phyloP scores from a whole-genome alignment of 257 asterid species.

The Solanum pimpinellifolium region DNA sequence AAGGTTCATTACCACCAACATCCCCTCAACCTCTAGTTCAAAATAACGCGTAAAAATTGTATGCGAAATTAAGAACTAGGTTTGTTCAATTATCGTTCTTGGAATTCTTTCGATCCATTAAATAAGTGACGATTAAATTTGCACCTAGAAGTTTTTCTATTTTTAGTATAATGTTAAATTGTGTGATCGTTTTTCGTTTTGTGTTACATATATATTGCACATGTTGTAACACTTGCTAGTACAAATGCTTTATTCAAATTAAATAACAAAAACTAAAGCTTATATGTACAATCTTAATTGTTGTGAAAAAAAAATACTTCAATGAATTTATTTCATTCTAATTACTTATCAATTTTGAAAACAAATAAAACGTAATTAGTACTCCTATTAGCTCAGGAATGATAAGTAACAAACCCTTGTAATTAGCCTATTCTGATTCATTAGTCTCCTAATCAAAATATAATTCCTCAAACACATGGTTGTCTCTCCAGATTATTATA shows the following conservation, averaged over 20 bases:
- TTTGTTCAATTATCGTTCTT: not conserved
- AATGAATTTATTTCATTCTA: not conserved
- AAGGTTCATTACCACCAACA: not conserved
- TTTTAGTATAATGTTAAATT: not conserved
- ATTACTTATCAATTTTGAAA: not conserved
- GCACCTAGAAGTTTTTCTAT: not conserved
- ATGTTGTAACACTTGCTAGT: not conserved
- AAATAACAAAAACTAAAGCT: not conserved
- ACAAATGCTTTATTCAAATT: not conserved
- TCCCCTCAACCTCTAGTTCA: not conserved
- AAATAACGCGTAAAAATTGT: not conserved
- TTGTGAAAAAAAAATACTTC: not conserved
- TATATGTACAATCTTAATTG: not conserved
- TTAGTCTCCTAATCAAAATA: not conserved
- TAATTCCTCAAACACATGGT: not conserved
- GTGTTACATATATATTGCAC: not conserved
- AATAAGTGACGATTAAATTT: not conserved
- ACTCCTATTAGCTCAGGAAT: too few species aligned
- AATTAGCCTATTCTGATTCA: not conserved
- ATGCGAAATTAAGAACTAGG: not conserved
- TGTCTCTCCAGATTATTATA: not conserved
- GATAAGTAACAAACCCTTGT: not conserved
- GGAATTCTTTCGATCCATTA: accelerated
- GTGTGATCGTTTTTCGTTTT: not conserved
- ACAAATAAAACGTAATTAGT: not conserved